Conservation (phyloP, 441 rosid species). For the Gossypium davidsonii region DNA sequence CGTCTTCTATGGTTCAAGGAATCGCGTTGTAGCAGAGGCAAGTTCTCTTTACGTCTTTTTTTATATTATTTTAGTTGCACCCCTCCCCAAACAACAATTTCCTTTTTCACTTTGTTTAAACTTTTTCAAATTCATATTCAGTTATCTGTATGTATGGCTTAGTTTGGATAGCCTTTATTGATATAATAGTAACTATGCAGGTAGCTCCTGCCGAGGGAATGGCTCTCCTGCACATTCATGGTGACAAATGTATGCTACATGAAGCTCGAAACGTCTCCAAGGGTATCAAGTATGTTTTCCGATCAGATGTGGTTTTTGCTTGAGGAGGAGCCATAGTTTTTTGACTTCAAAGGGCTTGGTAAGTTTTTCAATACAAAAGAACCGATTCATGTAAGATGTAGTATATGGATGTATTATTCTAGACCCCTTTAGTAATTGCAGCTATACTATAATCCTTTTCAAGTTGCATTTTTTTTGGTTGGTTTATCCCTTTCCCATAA, state of each 20-base stretch:
- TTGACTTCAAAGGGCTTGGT: background rate
- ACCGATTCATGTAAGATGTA: background rate
- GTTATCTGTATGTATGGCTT: background rate
- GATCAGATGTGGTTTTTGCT: conserved; percentile 89
- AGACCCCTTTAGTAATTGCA: background rate
- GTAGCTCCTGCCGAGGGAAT: conserved; percentile 90
- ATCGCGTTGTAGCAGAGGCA: conserved; percentile 72
- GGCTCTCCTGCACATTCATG: conserved; percentile 92
- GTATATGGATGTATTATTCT: background rate
- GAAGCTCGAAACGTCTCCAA: conserved; percentile 70
- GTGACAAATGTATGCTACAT: conserved; percentile 84
- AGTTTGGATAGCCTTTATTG: background rate
- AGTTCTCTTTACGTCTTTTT: background rate
- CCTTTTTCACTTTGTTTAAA: background rate
- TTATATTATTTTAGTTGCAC: background rate
- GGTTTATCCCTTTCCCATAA: background rate
- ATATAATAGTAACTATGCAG: conserved; percentile 26
- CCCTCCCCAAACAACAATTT: background rate
- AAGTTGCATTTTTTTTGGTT: background rate
- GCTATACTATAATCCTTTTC: background rate
- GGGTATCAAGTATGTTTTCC: conserved; percentile 81
- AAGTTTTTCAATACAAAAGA: background rate
- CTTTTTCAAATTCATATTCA: background rate
- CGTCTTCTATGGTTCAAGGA: conserved; percentile 78
- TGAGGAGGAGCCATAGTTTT: conserved; percentile 24